Conservation (phyloP, 176 grass and related monocot genomes). For the Aechmea fasciata region DNA sequence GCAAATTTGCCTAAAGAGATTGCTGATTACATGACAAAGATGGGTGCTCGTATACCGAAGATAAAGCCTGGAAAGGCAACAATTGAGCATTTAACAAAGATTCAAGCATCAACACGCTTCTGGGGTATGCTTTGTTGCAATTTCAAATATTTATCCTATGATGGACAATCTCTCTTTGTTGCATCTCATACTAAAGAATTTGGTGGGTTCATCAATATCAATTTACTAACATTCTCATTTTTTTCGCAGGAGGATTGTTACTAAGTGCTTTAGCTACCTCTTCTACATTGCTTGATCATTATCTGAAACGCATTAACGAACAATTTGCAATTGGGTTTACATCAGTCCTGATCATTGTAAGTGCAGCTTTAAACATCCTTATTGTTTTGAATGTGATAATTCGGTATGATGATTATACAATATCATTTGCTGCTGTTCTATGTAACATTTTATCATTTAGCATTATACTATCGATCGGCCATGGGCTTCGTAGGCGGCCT, state of each 20-base stretch:
- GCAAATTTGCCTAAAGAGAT: constrained; percentile 96
- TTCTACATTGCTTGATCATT: constrained; percentile 90
- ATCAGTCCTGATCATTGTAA: constrained; percentile 93
- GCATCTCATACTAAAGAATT: neutral
- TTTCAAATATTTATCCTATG: constrained; percentile 17
- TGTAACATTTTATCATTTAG: neutral
- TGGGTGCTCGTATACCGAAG: constrained; percentile 80
- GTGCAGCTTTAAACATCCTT: constrained; percentile 26
- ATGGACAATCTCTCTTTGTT: constrained; percentile 9
- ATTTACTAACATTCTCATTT: constrained; percentile 11
- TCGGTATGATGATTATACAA: neutral
- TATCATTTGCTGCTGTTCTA: neutral
- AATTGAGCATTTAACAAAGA: constrained; percentile 82
- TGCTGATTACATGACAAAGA: constrained; percentile 94
- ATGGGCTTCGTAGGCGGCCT: too few species aligned
- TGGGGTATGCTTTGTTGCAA: constrained; percentile 49
- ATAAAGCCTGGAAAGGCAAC: constrained; percentile 94
- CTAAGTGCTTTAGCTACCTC: constrained; percentile 82
- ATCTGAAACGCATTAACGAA: constrained; percentile 75
- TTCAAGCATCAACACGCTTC: constrained; percentile 97
- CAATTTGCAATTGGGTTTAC: constrained; percentile 87
- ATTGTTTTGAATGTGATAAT: neutral
- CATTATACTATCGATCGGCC: neutral
- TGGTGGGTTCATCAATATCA: neutral
- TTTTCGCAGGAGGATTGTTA: constrained; percentile 62